phyloP scores from a whole-genome alignment of 257 asterid species.

The Ilex asprella region DNA sequence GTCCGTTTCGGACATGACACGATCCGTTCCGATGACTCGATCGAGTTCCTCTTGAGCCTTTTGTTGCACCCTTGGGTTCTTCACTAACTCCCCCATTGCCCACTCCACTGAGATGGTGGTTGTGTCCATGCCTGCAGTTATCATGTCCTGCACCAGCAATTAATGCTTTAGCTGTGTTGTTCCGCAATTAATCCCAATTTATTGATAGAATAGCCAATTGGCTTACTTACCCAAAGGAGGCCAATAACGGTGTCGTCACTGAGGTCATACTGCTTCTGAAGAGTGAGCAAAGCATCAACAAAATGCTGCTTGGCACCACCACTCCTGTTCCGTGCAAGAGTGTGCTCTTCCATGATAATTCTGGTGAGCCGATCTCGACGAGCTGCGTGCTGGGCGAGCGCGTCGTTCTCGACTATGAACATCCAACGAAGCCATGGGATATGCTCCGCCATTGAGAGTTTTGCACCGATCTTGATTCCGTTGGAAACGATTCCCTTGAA shows the following conservation, averaged over 20 bases:
- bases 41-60: constrained; percentile 76
- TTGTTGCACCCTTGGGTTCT: constrained; percentile 77
- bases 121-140: constrained; percentile 89
- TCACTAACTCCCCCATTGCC: constrained; percentile 73
- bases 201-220: no score
- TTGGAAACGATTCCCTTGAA: constrained; percentile 51
- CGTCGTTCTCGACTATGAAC: constrained; percentile 40
- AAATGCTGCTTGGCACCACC: constrained; percentile 78
- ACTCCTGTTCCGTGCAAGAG: constrained; percentile 42
- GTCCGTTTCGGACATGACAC: constrained; percentile 57
- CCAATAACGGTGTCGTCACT: constrained; percentile 62
- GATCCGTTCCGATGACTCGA: constrained; percentile 46
- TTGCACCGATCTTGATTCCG: constrained; percentile 44
- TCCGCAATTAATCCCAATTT: no score
- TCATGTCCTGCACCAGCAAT: constrained; percentile 55
- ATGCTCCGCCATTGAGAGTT: constrained; percentile 49
- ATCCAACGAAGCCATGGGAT: constrained; percentile 58
- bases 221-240: constrained; percentile 67
- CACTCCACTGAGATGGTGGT: constrained; percentile 69
- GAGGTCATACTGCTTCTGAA: constrained; percentile 64
- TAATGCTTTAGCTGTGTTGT: no score
- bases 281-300: constrained; percentile 71
- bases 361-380: constrained; percentile 47
- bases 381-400: constrained; percentile 36
- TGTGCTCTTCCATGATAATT: constrained; percentile 79